These are phyloP conservation scores for Selaginella moellendorffii DNA, from an alignment of 75 land plant genomes.

Conservation along the genomic window DNA sequence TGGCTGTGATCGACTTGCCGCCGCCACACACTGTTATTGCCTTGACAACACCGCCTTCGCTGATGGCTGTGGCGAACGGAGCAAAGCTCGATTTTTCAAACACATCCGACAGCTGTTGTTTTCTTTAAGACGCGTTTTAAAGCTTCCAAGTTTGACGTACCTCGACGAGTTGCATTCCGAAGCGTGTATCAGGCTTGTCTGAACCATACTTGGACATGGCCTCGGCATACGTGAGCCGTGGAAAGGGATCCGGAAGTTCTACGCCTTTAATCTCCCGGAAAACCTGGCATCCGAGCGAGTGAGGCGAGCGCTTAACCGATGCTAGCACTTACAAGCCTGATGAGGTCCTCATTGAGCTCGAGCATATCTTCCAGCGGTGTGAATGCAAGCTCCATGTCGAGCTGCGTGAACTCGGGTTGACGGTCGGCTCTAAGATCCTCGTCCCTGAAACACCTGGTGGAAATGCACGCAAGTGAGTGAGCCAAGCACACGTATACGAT, in stretches of 20 bases:
- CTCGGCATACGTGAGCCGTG: conserved; percentile 85
- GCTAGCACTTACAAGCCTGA: conserved; percentile 55
- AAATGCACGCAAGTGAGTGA: background rate
- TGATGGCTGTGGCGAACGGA: conserved; percentile 52
- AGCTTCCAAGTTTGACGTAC: too few species aligned
- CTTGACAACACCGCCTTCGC: conserved; percentile 56
- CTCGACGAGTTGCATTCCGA: conserved; percentile 64
- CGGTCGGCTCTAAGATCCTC: conserved; percentile 95
- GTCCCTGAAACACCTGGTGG: conserved; percentile 78
- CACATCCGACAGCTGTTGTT: conserved; percentile 63
- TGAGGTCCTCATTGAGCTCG: conserved; percentile 80
- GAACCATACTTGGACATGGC: conserved; percentile 85
- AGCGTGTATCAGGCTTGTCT: conserved; percentile 83
- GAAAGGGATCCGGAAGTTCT: conserved; percentile 79
- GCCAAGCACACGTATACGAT: background rate
- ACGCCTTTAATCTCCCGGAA: conserved; percentile 59
- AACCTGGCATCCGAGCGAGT: conserved; percentile 30
- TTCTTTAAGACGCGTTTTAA: too few species aligned
- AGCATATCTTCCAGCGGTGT: conserved; percentile 89
- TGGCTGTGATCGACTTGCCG: conserved; percentile 51
- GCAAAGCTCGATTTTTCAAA: conserved; percentile 50
- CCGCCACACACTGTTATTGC: conserved; percentile 62
- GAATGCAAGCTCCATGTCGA: conserved; percentile 93
- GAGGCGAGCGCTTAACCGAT: background rate
- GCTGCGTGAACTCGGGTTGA: conserved; percentile 95